Evolutionary conservation across 1,139 yeast genomes (phyloP).

Genomic region (Petasospora rhodanensis): DNA sequence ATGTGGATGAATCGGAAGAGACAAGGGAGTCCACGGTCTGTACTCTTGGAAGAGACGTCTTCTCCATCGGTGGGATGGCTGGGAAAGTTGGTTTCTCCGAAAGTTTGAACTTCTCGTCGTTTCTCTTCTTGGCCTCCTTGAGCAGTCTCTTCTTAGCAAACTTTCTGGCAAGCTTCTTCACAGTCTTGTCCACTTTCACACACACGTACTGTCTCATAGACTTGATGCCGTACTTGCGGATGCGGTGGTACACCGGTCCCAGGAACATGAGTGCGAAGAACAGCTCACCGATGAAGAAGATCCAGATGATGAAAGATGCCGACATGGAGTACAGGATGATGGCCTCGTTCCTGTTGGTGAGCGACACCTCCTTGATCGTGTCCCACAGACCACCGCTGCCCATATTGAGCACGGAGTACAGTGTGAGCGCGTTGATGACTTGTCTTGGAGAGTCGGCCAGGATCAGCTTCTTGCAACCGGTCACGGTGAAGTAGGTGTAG

Average conservation of each 20-base stretch:
- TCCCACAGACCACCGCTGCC: slow-evolving; percentile 39
- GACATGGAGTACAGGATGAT: slow-evolving; percentile 71
- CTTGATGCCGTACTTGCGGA: slow-evolving; percentile 36
- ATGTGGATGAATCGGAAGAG: slow-evolving; percentile 1
- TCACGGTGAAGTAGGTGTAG: slow-evolving; percentile 61
- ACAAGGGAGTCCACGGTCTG: slow-evolving; percentile 6
- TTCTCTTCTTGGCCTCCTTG: slow-evolving; percentile 7
- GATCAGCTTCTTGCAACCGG: slow-evolving; percentile 57
- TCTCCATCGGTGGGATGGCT: neutral
- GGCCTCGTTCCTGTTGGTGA: slow-evolving; percentile 58
- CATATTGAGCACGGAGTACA: slow-evolving; percentile 47
- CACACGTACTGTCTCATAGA: slow-evolving; percentile 57
- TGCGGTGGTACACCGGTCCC: slow-evolving; percentile 49
- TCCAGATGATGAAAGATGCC: slow-evolving; percentile 72
- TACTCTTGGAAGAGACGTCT: slow-evolving; percentile 6
- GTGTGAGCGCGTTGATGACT: slow-evolving; percentile 71
- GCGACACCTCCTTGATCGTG: slow-evolving; percentile 57
- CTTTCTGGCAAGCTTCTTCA: slow-evolving; percentile 33
- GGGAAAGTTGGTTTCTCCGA: slow-evolving; percentile 18
- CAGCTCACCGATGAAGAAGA: slow-evolving; percentile 59
- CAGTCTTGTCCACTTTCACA: slow-evolving; percentile 48
- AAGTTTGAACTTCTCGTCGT: slow-evolving; percentile 1
- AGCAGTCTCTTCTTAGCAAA: slow-evolving; percentile 21
- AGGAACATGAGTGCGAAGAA: slow-evolving; percentile 52
- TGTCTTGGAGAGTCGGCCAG: slow-evolving; percentile 90